These are phyloP conservation scores for Corymbia citriodora DNA, from an alignment of 441 rosid species.

Conservation along the genomic window DNA sequence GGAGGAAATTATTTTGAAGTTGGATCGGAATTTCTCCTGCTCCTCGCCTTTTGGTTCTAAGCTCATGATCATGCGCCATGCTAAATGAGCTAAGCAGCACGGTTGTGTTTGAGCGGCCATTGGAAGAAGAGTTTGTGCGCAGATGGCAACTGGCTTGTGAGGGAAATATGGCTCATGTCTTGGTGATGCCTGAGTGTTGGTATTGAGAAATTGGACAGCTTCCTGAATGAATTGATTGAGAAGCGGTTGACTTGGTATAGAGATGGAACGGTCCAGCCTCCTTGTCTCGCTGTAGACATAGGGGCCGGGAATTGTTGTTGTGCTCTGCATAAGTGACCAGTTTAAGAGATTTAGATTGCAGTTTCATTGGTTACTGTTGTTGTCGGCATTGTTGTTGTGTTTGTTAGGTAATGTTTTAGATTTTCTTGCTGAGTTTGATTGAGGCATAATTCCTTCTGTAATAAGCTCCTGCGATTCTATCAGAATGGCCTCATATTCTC, in stretches of 20 bases:
- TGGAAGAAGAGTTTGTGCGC: constrained; percentile 73
- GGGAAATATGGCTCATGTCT: constrained; percentile 80
- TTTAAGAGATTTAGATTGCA: not conserved
- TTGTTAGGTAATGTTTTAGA: not conserved
- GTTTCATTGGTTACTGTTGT: rapidly evolving
- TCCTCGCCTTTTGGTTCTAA: constrained; percentile 51
- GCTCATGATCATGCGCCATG: constrained; percentile 81
- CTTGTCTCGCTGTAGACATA: constrained; percentile 56
- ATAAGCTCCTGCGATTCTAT: not conserved
- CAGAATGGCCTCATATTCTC: not conserved
- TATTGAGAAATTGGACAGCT: constrained; percentile 63
- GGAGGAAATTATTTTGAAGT: constrained; percentile 57
- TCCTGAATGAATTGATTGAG: constrained; percentile 50
- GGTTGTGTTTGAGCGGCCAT: constrained; percentile 83
- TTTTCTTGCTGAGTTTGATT: not conserved
- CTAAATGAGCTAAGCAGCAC: constrained; percentile 90
- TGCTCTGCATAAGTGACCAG: constrained; percentile 40
- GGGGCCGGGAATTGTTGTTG: constrained; percentile 65
- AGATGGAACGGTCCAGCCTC: constrained; percentile 36
- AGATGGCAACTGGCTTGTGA: constrained; percentile 95
- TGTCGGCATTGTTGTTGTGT: too few relatives aligned
- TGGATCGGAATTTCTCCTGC: constrained; percentile 49
- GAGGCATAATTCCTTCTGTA: not conserved
- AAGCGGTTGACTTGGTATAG: constrained; percentile 55
- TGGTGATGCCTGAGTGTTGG: constrained; percentile 86